A percentile compares a stretch with the other conserved stretches of the same genome.
Evolutionary conservation across 176 grass and related monocot genomes (phyloP).

Genomic region (Carex myosuroides): DNA sequence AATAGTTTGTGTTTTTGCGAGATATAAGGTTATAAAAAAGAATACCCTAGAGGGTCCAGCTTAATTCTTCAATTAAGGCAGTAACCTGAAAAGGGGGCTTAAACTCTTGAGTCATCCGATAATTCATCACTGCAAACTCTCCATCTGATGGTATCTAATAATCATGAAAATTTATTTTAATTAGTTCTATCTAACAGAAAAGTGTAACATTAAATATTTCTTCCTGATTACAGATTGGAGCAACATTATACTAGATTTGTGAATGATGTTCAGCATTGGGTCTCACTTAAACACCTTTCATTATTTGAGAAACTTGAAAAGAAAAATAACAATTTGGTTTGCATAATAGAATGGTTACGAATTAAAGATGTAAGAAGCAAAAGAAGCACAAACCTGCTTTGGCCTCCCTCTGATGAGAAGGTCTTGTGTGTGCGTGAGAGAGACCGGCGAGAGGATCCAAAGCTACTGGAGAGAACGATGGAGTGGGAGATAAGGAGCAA

Average conservation of each 20-base stretch:
- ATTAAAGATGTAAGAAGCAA: neutral
- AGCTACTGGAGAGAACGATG: too few species aligned
- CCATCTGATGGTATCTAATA: slow-evolving; percentile 84
- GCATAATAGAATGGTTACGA: neutral
- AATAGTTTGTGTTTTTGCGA: neutral
- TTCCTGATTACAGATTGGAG: slow-evolving; percentile 3
- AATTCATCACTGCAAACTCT: slow-evolving; percentile 99
- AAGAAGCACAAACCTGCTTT: too few species aligned
- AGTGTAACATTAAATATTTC: neutral
- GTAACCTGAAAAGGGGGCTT: slow-evolving; percentile 82
- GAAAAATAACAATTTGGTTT: neutral
- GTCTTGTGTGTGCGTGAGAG: too few species aligned
- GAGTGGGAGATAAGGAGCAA: too few species aligned
- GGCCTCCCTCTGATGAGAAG: too few species aligned
- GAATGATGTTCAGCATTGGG: neutral
- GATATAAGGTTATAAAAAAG: neutral
- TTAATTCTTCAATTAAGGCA: slow-evolving; percentile 74
- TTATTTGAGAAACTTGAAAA: neutral
- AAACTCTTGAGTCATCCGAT: slow-evolving; percentile 92
- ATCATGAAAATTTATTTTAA: slow-evolving; percentile 18
- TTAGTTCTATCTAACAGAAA: slow-evolving; percentile 15
- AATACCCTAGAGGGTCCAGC: slow-evolving; percentile 66
- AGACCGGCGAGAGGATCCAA: too few species aligned
- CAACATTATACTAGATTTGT: neutral
- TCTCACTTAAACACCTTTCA: neutral